These are phyloP conservation scores for Colletotrichum sp. DNA, from an alignment of 2,329 filamentous ascomycete genomes.

Conservation along the genomic window DNA sequence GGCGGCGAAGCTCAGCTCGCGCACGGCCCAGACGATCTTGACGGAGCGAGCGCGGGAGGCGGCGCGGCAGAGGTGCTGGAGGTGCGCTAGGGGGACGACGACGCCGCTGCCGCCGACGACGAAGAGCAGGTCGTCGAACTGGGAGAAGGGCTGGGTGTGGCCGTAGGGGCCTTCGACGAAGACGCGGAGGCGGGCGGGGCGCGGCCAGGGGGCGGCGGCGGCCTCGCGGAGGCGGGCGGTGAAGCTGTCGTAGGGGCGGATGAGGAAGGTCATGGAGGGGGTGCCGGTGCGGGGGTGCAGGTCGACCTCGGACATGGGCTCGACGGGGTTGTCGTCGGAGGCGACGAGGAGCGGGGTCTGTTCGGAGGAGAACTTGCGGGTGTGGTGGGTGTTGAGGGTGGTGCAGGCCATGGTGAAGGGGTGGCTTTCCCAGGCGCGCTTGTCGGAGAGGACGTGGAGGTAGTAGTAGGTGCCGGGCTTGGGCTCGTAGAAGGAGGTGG, in stretches of 20 bases:
- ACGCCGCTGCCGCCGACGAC: slow-evolving; percentile 51
- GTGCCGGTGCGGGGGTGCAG: background rate
- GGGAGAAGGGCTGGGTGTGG: slow-evolving; percentile 39
- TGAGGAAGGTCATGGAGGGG: slow-evolving; percentile 44
- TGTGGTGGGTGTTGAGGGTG: background rate
- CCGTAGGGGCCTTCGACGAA: slow-evolving; percentile 53
- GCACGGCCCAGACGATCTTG: slow-evolving; percentile 47
- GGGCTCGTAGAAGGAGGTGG: slow-evolving; percentile 35
- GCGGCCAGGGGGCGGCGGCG: slow-evolving; percentile 29
- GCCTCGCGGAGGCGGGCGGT: slow-evolving; percentile 39
- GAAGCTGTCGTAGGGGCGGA: slow-evolving; percentile 51
- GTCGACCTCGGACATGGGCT: slow-evolving; percentile 7
- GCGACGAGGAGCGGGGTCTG: slow-evolving; percentile 35
- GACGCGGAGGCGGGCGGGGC: slow-evolving; percentile 33
- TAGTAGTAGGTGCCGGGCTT: slow-evolving; percentile 51
- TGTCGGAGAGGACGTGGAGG: slow-evolving; percentile 44
- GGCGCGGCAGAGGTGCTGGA: slow-evolving; percentile 29
- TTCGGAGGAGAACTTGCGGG: slow-evolving; percentile 30
- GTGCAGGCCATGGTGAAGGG: slow-evolving; percentile 50
- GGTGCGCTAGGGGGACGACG: slow-evolving; percentile 45
- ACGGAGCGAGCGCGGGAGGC: slow-evolving; percentile 26
- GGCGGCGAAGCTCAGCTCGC: slow-evolving; percentile 41
- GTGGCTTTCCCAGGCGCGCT: slow-evolving; percentile 53
- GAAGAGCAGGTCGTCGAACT: slow-evolving; percentile 45
- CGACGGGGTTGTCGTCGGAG: background rate